These are phyloP conservation scores for Aureobasidium musti DNA, from an alignment of 2,329 filamentous ascomycete genomes.

Conservation along the genomic window DNA sequence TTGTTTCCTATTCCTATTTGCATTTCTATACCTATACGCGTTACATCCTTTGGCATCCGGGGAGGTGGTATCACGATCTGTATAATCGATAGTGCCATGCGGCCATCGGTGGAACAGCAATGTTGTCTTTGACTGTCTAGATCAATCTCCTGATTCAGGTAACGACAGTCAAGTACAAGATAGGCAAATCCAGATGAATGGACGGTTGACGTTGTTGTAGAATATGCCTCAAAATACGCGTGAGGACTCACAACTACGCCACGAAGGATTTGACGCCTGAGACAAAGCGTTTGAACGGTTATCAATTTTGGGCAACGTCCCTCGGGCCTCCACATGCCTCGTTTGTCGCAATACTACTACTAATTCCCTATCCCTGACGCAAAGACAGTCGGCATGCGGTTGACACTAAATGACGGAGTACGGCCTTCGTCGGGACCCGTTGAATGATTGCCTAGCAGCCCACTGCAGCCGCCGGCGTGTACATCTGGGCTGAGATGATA, in stretches of 20 bases:
- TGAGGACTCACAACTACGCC: neutral
- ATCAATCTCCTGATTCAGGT: conserved; percentile 3
- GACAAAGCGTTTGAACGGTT: conserved; percentile 10
- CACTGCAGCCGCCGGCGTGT: neutral
- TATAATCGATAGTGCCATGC: neutral
- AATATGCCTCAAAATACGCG: neutral
- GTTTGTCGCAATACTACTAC: neutral
- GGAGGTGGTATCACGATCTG: neutral
- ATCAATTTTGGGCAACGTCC: conserved; percentile 18
- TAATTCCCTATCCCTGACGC: neutral
- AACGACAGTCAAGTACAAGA: neutral
- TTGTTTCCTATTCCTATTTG: no score
- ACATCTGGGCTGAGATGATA: neutral
- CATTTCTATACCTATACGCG: neutral
- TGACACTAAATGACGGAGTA: no score
- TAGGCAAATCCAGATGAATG: neutral
- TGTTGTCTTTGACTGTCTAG: neutral
- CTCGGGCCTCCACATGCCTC: neutral
- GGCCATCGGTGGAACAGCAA: neutral
- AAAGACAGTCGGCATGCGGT: neutral
- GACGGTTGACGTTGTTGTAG: neutral
- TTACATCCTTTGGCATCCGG: neutral
- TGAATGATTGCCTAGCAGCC: no score
- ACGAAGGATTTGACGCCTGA: neutral
- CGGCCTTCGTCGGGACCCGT: neutral